These are phyloP conservation scores for Solanum hybrid DNA, from an alignment of 305 asterid genomes.

Conservation along the genomic window DNA sequence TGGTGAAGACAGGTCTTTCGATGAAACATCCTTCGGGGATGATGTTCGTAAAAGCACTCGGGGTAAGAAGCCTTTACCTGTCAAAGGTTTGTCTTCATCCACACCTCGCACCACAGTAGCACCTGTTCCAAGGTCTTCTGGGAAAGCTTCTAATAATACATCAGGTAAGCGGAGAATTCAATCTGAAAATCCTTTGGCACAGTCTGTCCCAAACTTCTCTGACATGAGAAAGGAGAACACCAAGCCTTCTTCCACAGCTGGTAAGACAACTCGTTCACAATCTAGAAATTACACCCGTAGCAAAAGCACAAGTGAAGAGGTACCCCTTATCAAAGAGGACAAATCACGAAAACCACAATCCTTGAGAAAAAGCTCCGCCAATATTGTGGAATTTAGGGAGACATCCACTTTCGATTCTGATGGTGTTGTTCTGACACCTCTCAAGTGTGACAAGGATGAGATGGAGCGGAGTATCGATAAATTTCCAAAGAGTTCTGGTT, in stretches of 20 bases:
- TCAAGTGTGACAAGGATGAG: slow-evolving; percentile 40
- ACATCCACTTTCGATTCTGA: slow-evolving; percentile 36
- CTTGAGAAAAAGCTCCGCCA: slow-evolving; percentile 49
- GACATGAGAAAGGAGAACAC: slow-evolving; percentile 70
- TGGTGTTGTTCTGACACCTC: slow-evolving; percentile 37
- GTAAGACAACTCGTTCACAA: slow-evolving; percentile 56
- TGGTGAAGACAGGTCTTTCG: slow-evolving; percentile 28
- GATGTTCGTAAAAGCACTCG: slow-evolving; percentile 34
- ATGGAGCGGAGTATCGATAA: slow-evolving; percentile 19
- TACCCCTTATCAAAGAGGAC: slow-evolving; percentile 54
- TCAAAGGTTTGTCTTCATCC: slow-evolving; percentile 43
- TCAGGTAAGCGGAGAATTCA: slow-evolving; percentile 58
- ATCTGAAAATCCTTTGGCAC: slow-evolving; percentile 75
- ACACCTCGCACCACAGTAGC: slow-evolving; percentile 52
- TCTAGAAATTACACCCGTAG: slow-evolving; percentile 59
- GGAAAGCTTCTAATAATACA: slow-evolving; percentile 37
- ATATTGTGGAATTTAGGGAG: slow-evolving; percentile 39
- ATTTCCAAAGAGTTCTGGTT: slow-evolving; percentile 28
- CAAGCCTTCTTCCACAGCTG: slow-evolving; percentile 59
- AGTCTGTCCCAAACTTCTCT: slow-evolving; percentile 62
- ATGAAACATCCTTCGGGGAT: slow-evolving; percentile 32
- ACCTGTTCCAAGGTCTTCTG: slow-evolving; percentile 48
- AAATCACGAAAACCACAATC: slow-evolving; percentile 44
- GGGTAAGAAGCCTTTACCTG: slow-evolving; percentile 50
- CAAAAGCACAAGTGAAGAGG: slow-evolving; percentile 58